Conservation (phyloP, 495 filamentous ascomycete genomes). For the Penicillium pulvis region DNA sequence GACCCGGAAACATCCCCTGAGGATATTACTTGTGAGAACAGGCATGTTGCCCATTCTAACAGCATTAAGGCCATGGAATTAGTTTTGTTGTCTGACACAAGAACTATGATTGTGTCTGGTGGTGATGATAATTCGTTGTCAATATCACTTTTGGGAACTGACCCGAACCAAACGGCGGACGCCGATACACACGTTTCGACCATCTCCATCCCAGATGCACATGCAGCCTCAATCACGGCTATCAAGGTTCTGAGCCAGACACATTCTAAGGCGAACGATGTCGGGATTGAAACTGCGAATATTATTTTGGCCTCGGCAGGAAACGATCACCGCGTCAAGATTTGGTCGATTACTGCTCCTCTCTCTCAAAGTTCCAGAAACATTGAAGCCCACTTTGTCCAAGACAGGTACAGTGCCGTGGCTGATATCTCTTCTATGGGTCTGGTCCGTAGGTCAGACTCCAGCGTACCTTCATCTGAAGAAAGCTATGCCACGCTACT, state of each 20-base stretch:
- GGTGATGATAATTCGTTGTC: conserved; percentile 83
- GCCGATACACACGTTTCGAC: conserved; percentile 35
- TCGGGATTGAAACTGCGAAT: conserved; percentile 9
- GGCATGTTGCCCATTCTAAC: conserved; percentile 68
- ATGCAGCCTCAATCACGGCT: conserved; percentile 78
- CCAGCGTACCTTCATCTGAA: not conserved
- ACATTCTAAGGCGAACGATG: not conserved
- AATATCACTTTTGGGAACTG: conserved; percentile 49
- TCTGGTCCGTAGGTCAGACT: conserved; percentile 23
- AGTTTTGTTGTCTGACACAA: conserved; percentile 28
- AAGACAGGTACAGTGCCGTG: conserved; percentile 60
- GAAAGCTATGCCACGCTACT: conserved; percentile 32
- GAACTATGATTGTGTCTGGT: conserved; percentile 65
- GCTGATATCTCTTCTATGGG: conserved; percentile 62
- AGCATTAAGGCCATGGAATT: conserved; percentile 63
- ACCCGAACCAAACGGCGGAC: conserved; percentile 1
- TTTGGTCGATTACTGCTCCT: conserved; percentile 61
- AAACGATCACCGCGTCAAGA: conserved; percentile 79
- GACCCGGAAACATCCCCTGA: conserved; percentile 18
- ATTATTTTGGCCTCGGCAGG: conserved; percentile 62
- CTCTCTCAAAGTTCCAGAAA: conserved; percentile 30
- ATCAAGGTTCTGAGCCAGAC: conserved; percentile 47
- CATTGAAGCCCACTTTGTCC: conserved; percentile 44
- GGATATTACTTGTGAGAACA: conserved; percentile 35
- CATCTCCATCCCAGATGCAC: conserved; percentile 67